phyloP scores from a whole-genome alignment of 495 filamentous ascomycete species.

The Penicillium antarcticum region DNA sequence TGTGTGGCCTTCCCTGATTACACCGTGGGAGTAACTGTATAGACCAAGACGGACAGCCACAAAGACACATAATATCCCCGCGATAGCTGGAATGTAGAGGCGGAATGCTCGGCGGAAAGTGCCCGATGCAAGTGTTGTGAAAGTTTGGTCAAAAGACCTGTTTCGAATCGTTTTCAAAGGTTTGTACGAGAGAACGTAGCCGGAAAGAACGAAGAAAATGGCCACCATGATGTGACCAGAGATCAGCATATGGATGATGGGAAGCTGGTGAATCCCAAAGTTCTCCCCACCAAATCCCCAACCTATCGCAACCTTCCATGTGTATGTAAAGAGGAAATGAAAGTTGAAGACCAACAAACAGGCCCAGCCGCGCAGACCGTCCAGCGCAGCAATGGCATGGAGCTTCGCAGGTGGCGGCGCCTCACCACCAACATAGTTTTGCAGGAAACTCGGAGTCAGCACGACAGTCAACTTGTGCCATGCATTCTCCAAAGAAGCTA shows the following conservation, averaged over 20 bases:
- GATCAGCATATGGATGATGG: constrained; percentile 59
- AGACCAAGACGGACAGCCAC: constrained; percentile 50
- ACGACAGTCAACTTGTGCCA: constrained; percentile 32
- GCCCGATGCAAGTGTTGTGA: constrained; percentile 51
- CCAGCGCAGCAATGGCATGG: constrained; percentile 46
- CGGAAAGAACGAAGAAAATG: constrained; percentile 72
- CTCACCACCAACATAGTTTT: constrained; percentile 36
- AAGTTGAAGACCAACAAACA: constrained; percentile 53
- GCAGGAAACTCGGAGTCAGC: constrained; percentile 40
- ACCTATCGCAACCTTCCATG: constrained; percentile 43
- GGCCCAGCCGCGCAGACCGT: constrained; percentile 51
- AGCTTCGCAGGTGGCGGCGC: constrained; percentile 28
- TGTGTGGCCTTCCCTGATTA: constrained; percentile 39
- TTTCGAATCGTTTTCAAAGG: constrained; percentile 57
- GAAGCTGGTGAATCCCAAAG: constrained; percentile 58
- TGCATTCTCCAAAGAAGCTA: constrained; percentile 21
- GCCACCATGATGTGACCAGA: constrained; percentile 68
- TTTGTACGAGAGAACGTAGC: constrained; percentile 65
- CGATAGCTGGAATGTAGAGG: constrained; percentile 59
- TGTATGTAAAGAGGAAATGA: constrained; percentile 52
- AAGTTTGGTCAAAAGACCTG: constrained; percentile 48
- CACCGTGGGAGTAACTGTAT: constrained; percentile 40
- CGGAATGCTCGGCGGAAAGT: constrained; percentile 63
- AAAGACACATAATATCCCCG: constrained; percentile 55
- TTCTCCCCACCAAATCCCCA: constrained; percentile 50